A percentile compares a stretch with the other conserved stretches of the same genome.
These are phyloP conservation scores for Xylaria polymorpha DNA, from an alignment of 2,329 filamentous ascomycete genomes.

Conservation along the genomic window DNA sequence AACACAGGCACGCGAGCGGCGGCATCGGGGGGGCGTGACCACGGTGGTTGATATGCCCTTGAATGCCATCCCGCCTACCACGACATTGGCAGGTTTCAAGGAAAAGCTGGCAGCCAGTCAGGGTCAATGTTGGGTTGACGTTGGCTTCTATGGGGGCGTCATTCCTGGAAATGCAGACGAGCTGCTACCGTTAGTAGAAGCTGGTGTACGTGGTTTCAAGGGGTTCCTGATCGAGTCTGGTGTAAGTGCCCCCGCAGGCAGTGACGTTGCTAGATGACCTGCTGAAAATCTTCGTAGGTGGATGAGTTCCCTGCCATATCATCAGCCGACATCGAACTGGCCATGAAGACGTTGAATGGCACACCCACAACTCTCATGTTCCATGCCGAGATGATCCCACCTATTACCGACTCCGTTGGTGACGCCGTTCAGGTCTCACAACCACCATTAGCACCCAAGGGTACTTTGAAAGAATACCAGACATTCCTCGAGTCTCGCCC, in stretches of 20 bases:
- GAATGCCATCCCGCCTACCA: constrained; percentile 96
- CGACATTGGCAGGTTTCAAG: constrained; percentile 82
- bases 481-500: constrained; percentile 94
- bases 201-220: constrained; percentile 94
- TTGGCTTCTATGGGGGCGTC: constrained; percentile 97
- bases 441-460: constrained; percentile 76
- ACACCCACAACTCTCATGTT: constrained; percentile 96
- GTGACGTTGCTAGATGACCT: constrained; percentile 36
- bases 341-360: constrained; percentile 83
- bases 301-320: constrained; percentile 97
- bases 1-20: constrained; percentile 93
- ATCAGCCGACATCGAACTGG: constrained; percentile 78
- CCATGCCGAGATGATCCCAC: constrained; percentile 98
- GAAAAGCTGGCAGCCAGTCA: constrained; percentile 87
- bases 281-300: constrained; percentile 65
- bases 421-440: constrained; percentile 78
- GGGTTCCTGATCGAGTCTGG: constrained; percentile 97
- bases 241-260: constrained; percentile 64
- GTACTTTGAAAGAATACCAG: constrained; percentile 80
- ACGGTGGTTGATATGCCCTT: constrained; percentile 98
- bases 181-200: constrained; percentile 81
- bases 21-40: constrained; percentile 94
- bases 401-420: constrained; percentile 80
- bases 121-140: constrained; percentile 96
- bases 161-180: constrained; percentile 88